Conservation (phyloP, 345 rosid genomes). For the Euclidium syriacum region DNA sequence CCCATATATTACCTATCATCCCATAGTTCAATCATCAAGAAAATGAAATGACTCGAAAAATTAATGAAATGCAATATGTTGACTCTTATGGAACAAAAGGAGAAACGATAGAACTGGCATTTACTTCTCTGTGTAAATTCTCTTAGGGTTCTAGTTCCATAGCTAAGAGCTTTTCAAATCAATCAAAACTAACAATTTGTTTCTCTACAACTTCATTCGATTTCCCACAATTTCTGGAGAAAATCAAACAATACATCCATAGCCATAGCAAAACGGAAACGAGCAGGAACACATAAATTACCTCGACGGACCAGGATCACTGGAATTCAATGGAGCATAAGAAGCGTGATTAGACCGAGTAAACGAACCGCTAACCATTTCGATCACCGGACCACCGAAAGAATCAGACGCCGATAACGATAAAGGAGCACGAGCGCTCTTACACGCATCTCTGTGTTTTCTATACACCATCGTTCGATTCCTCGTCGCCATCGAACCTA, state of each 20-base stretch:
- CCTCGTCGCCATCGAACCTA: slow-evolving; percentile 48
- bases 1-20: background rate
- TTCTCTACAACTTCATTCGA: background rate
- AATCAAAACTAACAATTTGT: background rate
- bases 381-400: slow-evolving; percentile 53
- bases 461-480: slow-evolving; percentile 44
- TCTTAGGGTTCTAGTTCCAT: background rate
- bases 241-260: background rate
- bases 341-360: slow-evolving; percentile 39
- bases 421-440: slow-evolving; percentile 58
- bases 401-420: slow-evolving; percentile 38
- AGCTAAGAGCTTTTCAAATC: background rate
- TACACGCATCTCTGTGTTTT: slow-evolving; percentile 56
- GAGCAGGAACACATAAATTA: background rate
- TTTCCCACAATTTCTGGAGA: background rate
- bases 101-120: background rate
- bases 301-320: slow-evolving; percentile 47
- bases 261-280: background rate
- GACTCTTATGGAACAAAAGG: background rate
- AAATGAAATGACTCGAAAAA: background rate
- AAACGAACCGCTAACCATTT: slow-evolving; percentile 53
- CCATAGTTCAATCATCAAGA: background rate
- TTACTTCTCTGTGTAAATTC: background rate
- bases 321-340: slow-evolving; percentile 52
- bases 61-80: background rate